Evolutionary conservation across 2,329 filamentous ascomycete genomes (phyloP).

Genomic region (Colletotrichum sp.): DNA sequence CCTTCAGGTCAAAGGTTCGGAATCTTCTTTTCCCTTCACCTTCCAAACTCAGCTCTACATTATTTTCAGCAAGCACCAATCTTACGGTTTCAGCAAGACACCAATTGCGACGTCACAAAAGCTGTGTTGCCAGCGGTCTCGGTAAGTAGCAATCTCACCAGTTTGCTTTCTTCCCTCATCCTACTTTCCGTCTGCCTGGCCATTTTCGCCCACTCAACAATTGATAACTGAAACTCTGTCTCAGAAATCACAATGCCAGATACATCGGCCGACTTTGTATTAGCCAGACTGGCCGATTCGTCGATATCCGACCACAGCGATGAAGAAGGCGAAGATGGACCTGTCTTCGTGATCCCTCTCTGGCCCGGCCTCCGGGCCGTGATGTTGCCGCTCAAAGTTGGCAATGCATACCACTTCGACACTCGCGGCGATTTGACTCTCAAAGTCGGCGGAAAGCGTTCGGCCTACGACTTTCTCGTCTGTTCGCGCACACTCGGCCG

Average conservation of each 20-base stretch:
- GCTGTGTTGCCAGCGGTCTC: not conserved
- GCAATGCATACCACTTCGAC: not conserved
- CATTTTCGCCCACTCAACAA: not conserved
- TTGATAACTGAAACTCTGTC: accelerated
- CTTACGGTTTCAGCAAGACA: not conserved
- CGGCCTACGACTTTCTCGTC: not conserved
- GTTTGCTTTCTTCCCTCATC: no score
- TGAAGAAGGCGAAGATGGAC: not conserved
- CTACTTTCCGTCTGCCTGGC: not conserved
- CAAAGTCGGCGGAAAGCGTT: not conserved
- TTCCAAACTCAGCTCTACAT: accelerated
- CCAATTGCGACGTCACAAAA: accelerated
- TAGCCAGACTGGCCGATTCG: no score
- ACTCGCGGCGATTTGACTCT: not conserved
- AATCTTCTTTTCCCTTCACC: not conserved
- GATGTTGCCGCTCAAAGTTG: not conserved
- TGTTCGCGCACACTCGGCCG: not conserved
- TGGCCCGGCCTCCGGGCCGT: not conserved
- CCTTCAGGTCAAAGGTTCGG: not conserved
- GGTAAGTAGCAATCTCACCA: not conserved
- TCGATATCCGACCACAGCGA: no score
- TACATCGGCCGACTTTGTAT: accelerated
- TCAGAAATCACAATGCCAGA: not conserved
- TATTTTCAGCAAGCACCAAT: accelerated
- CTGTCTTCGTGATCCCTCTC: not conserved